Evolutionary conservation across 192 early-diverging fungal species (phyloP).

Genomic region (Linderina pennispora): DNA sequence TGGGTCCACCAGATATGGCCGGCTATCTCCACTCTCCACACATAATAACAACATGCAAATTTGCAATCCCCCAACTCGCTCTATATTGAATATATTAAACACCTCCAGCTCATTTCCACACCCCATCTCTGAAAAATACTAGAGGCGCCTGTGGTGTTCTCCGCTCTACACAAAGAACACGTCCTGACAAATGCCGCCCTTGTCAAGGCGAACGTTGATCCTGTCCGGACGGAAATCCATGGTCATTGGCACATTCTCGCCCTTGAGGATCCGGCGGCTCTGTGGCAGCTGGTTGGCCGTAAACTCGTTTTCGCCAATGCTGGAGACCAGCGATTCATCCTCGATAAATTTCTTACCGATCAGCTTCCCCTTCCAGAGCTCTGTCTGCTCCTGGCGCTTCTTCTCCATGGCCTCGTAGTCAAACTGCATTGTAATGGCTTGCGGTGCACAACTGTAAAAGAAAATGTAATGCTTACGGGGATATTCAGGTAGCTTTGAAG

Average conservation of each 20-base stretch:
- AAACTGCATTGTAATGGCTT: background rate
- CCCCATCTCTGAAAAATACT: no score
- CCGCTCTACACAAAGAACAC: conserved; percentile 5
- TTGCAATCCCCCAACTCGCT: no score
- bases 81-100: no score
- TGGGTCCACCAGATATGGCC: no score
- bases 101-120: no score
- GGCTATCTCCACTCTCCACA: no score
- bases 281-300: conserved; percentile 1
- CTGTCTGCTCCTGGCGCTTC: conserved; percentile 7
- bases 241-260: conserved; percentile 7
- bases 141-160: background rate
- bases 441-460: conserved; percentile 1
- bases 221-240: conserved; percentile 17
- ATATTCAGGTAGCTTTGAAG: no score
- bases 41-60: no score
- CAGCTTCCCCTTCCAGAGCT: conserved; percentile 7
- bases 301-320: conserved; percentile 1
- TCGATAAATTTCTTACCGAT: conserved; percentile 8
- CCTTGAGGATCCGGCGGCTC: conserved; percentile 14
- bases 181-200: conserved; percentile 4
- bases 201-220: conserved; percentile 19
- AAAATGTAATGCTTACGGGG: no score
- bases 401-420: background rate
- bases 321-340: background rate